Conservation (phyloP, 2,329 filamentous ascomycete genomes). For the Celoporthe dispersa region DNA sequence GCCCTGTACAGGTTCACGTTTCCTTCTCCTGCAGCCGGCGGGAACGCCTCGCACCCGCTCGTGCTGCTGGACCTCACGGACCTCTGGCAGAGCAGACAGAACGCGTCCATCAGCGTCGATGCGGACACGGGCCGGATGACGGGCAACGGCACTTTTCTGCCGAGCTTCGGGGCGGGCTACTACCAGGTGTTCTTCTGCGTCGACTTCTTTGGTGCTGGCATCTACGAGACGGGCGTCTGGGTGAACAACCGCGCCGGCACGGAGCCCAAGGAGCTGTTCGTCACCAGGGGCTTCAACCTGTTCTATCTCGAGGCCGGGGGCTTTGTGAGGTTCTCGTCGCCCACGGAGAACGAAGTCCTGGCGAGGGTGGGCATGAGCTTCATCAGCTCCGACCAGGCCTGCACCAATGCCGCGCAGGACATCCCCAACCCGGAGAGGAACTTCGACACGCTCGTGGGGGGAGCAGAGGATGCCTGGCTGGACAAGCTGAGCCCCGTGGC, state of each 20-base stretch:
- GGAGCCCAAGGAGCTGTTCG: slow-evolving; percentile 43
- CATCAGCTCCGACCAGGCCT: slow-evolving; percentile 64
- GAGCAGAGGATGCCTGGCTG: slow-evolving; percentile 59
- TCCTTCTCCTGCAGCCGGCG: slow-evolving; percentile 44
- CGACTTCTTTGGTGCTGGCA: slow-evolving; percentile 55
- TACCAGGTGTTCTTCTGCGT: slow-evolving; percentile 65
- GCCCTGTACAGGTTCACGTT: slow-evolving; percentile 67
- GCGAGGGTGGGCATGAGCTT: slow-evolving; percentile 68
- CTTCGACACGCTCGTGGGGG: slow-evolving; percentile 55
- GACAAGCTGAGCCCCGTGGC: slow-evolving; percentile 59
- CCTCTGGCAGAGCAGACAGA: slow-evolving; percentile 54
- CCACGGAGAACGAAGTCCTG: slow-evolving; percentile 50
- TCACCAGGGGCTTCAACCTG: slow-evolving; percentile 47
- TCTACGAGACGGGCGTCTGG: slow-evolving; percentile 45
- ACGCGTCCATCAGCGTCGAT: slow-evolving; percentile 56
- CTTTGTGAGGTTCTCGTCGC: slow-evolving; percentile 58
- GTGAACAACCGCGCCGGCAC: slow-evolving; percentile 45
- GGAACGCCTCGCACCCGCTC: slow-evolving; percentile 48
- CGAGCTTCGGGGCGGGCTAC: slow-evolving; percentile 64
- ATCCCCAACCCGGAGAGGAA: slow-evolving; percentile 62
- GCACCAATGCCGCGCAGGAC: slow-evolving; percentile 63
- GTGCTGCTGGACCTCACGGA: slow-evolving; percentile 66
- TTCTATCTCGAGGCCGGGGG: slow-evolving; percentile 53
- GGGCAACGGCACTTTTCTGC: slow-evolving; percentile 61
- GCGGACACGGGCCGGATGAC: slow-evolving; percentile 55